Base-by-base conservation (phyloP, 2,329 filamentous ascomycete species). In the Stenocarpella maydis region DNA sequence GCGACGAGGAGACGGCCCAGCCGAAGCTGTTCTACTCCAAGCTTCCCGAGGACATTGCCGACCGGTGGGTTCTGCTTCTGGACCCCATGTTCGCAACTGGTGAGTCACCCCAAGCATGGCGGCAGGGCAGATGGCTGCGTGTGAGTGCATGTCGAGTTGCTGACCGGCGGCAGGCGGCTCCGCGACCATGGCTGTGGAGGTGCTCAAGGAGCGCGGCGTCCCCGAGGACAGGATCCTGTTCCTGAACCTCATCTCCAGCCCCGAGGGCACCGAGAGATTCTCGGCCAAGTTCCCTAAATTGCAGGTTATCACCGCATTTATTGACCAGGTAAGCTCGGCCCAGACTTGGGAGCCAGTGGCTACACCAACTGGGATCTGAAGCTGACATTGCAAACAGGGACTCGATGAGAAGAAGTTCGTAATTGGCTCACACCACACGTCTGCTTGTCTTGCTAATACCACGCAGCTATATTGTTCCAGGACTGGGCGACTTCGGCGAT, bases 21-120 rank as follows among this genome's bases (percentile, higher is more conserved):
- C 96, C 96, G 15, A 96, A 94, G 80, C 87, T 99, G 14, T 99
- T 98, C 81, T 99, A 98, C 81, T 95, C 98, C 77, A 99, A 99
- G 84, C 87, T 99, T 45, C 96, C 96, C 8, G 91, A 94, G 78
- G 96, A 99, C 78, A 98, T 99, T 79, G 89, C 92, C 28, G 88
- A 95, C 67, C 86, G 96, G 79, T 99, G 96, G 95, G 95, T 98
- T 43, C 84, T 99, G 71, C 85, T 99, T 53, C 83, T 99, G 54
- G 96, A 99, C 78, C 96, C 96, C n/a, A 99, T 99, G 96, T 95
- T 99, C 82, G 96, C 96, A 69, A 99, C 96, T 74, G 95, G 94
- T 95, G 82, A 76, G 85, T 72, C 24, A 53, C 14, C 21, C 12
- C n/a, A n/a, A 43, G 28, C 19, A 31, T 41, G 12, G 41, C 50